A percentile compares a stretch with the other conserved stretches of the same genome.
phyloP scores from a whole-genome alignment of 768 basidiomycete species.

The Russula virescens region DNA sequence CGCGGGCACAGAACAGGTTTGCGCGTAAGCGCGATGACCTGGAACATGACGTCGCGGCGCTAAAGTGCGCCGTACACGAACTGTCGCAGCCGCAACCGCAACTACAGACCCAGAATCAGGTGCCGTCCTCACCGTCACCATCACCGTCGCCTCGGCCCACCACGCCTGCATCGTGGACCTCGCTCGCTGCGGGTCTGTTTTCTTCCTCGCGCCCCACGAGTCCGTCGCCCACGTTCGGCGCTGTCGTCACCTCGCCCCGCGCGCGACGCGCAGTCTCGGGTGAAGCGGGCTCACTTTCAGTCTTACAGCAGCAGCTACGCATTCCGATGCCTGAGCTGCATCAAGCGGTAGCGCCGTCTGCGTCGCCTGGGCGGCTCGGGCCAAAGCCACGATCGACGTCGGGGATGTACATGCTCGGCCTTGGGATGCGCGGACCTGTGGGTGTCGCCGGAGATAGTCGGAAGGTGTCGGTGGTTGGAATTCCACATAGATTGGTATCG shows the following conservation, averaged over 20 bases:
- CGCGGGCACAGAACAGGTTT: slow-evolving; percentile 45
- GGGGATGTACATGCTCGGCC: slow-evolving; percentile 58
- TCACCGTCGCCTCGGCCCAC: neutral
- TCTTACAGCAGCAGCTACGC: slow-evolving; percentile 38
- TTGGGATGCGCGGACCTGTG: slow-evolving; percentile 38
- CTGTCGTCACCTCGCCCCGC: slow-evolving; percentile 61
- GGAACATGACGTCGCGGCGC: slow-evolving; percentile 65
- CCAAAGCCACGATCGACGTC: slow-evolving; percentile 47
- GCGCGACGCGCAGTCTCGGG: slow-evolving; percentile 45
- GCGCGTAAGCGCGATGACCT: slow-evolving; percentile 61
- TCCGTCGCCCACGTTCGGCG: slow-evolving; percentile 57
- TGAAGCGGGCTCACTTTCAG: slow-evolving; percentile 25
- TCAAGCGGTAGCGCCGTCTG: slow-evolving; percentile 19
- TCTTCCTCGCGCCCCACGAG: slow-evolving; percentile 37
- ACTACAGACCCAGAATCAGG: neutral
- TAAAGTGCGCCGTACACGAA: slow-evolving; percentile 57
- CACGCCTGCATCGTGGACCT: slow-evolving; percentile 31
- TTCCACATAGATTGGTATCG: neutral
- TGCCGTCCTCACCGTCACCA: neutral
- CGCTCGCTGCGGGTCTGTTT: slow-evolving; percentile 58
- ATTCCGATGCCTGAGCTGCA: slow-evolving; percentile 54
- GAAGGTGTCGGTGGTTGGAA: neutral
- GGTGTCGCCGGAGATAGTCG: slow-evolving; percentile 1
- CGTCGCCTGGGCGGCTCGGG: slow-evolving; percentile 25
- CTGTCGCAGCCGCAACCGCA: slow-evolving; percentile 16